Percentiles rank a stretch among this genome's conserved stretches.
Conservation (phyloP, 2,329 filamentous ascomycete species). For the Metarhizium sp. region DNA sequence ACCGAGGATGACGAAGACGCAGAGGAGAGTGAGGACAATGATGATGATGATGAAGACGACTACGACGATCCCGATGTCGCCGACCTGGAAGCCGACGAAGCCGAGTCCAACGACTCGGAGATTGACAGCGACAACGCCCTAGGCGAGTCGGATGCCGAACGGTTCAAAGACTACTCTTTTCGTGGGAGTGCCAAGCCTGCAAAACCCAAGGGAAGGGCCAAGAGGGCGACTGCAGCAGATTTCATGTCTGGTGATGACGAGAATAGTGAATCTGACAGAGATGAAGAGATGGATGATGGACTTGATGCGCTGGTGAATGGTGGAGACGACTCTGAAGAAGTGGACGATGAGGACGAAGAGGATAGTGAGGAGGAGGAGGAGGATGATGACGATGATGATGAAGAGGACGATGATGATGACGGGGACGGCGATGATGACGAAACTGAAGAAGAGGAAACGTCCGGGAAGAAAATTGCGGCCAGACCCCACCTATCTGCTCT, state of each 20-base stretch:
- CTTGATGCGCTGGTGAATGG: conserved; percentile 24
- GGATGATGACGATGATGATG: conserved; percentile 23
- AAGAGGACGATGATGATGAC: conserved; percentile 25
- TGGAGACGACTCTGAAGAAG: conserved; percentile 22
- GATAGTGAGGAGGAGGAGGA: conserved; percentile 25
- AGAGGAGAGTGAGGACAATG: conserved; percentile 26
- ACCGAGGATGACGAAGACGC: conserved; percentile 34
- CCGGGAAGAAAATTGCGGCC: conserved; percentile 14
- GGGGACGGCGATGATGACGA: conserved; percentile 21
- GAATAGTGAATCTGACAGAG: conserved; percentile 24
- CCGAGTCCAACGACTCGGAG: conserved; percentile 44
- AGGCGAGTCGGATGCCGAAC: conserved; percentile 75
- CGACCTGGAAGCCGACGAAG: conserved; percentile 43
- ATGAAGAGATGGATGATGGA: conserved; percentile 29
- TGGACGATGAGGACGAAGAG: conserved; percentile 22
- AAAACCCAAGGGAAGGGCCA: conserved; percentile 22
- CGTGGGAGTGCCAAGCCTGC: conserved; percentile 46
- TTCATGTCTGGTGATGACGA: conserved; percentile 42
- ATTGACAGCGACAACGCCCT: conserved; percentile 63
- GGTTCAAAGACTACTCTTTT: conserved; percentile 64
- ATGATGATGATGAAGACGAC: conserved; percentile 37
- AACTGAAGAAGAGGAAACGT: conserved; percentile 22
- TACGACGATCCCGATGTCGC: conserved; percentile 48
- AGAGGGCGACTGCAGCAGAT: conserved; percentile 44
- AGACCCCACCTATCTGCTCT: conserved; percentile 24